Percentiles rank a stretch among this genome's conserved stretches.
phyloP scores from a whole-genome alignment of 192 early-diverging fungal genomes.

The Coemansia sp. region DNA sequence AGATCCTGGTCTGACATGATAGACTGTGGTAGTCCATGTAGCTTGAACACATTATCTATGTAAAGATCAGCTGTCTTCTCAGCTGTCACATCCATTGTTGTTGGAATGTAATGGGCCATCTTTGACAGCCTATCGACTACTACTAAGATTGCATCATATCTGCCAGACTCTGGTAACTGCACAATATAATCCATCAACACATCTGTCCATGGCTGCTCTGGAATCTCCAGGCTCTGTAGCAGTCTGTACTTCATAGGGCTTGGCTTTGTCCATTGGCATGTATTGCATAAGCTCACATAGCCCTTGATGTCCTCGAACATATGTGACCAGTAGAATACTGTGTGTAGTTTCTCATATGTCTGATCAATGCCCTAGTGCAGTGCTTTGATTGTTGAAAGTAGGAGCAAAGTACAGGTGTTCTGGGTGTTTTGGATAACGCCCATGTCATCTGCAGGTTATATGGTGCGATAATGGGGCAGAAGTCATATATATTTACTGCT shows the following conservation, averaged over 20 bases:
- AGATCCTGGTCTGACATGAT: conserved; percentile 23
- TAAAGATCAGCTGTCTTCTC: conserved; percentile 9
- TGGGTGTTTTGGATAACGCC: too few species aligned
- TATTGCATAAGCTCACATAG: conserved; percentile 8
- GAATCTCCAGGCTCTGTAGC: not conserved
- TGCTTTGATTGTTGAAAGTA: too few species aligned
- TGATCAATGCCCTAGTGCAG: too few species aligned
- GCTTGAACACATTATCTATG: too few species aligned
- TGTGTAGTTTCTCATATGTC: conserved; percentile 4
- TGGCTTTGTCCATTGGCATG: conserved; percentile 8
- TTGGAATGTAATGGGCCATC: conserved; percentile 9
- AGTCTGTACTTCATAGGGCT: not conserved
- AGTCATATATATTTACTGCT: too few species aligned
- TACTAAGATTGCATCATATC: conserved; percentile 10
- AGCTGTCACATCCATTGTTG: conserved; percentile 6
- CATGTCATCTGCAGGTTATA: too few species aligned
- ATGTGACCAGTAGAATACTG: conserved; percentile 5
- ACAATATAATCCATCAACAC: conserved; percentile 26
- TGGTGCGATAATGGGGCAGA: too few species aligned
- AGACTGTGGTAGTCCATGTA: conserved; percentile 15
- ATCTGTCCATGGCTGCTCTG: conserved; percentile 6
- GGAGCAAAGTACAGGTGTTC: too few species aligned
- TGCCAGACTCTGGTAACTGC: conserved; percentile 2
- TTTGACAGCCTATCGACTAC: conserved; percentile 16
- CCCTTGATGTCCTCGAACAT: conserved; percentile 10